Evolutionary conservation across 2,329 filamentous ascomycete species (phyloP).

Genomic region (Scedosporium aurantiacum): DNA sequence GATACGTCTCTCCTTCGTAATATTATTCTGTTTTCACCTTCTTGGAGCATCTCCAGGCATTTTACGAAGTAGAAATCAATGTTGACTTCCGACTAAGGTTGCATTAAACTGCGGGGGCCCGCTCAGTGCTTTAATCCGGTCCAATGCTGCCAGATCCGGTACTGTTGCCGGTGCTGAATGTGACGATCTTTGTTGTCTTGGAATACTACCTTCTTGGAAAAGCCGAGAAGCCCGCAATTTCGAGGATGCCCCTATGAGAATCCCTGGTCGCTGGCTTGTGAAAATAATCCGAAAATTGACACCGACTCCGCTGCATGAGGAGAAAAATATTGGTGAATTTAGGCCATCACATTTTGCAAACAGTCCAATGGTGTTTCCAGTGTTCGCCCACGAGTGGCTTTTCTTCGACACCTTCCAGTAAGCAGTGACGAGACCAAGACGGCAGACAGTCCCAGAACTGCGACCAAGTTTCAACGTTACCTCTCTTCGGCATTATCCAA

Average conservation of each 20-base stretch:
- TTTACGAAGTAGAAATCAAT: too few species aligned
- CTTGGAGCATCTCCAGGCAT: too few species aligned
- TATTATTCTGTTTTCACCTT: not conserved
- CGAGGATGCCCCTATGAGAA: too few species aligned
- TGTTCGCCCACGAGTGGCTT: not conserved
- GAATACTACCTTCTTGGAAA: not conserved
- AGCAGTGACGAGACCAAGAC: not conserved
- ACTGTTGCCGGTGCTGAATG: not conserved
- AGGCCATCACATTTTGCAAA: not conserved
- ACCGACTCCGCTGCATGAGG: not conserved
- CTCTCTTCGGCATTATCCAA: too few species aligned
- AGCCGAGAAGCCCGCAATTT: not conserved
- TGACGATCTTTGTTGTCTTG: not conserved
- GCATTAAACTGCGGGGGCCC: not conserved
- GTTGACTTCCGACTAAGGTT: too few species aligned
- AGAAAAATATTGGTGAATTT: not conserved
- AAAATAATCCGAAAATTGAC: not conserved
- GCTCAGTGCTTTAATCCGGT: not conserved
- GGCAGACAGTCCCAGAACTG: too few species aligned
- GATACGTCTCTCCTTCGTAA: not conserved
- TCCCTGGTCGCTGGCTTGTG: not conserved
- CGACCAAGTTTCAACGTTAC: too few species aligned
- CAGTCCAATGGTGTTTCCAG: not conserved
- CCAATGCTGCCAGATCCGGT: not conserved
- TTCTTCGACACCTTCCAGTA: not conserved